Evolutionary conservation across 202 grass and related monocot genomes (phyloP), one percentile per base, ranked within the genome.

Genomic region (Carex arenaria): DNA sequence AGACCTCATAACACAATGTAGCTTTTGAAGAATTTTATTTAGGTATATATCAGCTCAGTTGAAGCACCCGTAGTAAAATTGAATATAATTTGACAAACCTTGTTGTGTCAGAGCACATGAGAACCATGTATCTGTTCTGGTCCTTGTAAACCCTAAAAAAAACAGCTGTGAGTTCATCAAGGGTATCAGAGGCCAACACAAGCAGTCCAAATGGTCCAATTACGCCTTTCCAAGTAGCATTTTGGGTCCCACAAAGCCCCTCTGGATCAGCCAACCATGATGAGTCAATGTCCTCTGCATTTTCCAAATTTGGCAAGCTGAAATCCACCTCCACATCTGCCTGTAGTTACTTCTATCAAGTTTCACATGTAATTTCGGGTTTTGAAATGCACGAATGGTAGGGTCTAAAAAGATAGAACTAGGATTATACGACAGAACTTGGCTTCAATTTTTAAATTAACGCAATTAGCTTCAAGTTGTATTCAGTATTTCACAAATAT

Each of bases 271-370:
- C 81, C 83, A 92, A 87, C 91, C 89, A 97, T 34, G 87, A 86
- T 47, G 91, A 78, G 30, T 93, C 89, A 20, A 97, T 93, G 30
- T 82, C 42, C 32, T 90, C 91, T 7, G 74, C 91, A 6, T 18
- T 68, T 6, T 90, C 79, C 45, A 86, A 32, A 81, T 43, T 61
- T 72, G 83, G 22, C 61, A 92, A 76, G 81, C 84, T 89, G 59
- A 98, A 98, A 23, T 94, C 85, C 55, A 91, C 76, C 68, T 98
- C 95, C 23, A 98, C 84, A 85, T 98, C 95, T 72, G 86, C 90
- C 92, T 97, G 84, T 88, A 56, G 10, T 22, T 62, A 53, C 67
- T 68, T 71, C 2, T 19, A 69, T 64, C 54, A 60, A 81, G 20
- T 67, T 63, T 49, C 19, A 49, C 23, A 51, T 30, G 40, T 64